Percentiles rank a stretch among this genome's conserved stretches.
Evolutionary conservation across 1,284 basidiomycete species (phyloP).

Genomic region (Tilletia indica): DNA sequence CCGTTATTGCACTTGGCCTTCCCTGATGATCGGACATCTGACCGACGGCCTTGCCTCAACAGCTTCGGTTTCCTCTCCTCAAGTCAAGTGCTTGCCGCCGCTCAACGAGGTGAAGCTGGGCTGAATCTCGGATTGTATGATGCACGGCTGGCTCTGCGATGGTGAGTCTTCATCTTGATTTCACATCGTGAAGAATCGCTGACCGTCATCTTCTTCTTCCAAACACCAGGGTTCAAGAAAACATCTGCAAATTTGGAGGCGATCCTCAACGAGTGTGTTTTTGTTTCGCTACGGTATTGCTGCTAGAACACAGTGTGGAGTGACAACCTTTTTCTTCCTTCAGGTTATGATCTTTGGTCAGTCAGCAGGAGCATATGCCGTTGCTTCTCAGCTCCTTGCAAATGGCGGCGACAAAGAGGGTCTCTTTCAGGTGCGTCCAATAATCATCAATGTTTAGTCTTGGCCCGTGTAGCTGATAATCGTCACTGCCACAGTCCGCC

Average conservation of each 20-base stretch:
- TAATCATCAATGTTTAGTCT: background rate
- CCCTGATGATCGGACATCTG: background rate
- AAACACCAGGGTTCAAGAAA: background rate
- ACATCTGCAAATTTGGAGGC: slow-evolving; percentile 10
- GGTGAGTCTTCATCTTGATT: background rate
- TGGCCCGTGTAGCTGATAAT: background rate
- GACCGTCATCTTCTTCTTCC: background rate
- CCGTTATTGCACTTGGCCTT: background rate
- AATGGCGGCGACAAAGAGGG: slow-evolving; percentile 8
- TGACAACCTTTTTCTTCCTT: background rate
- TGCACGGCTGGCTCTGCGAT: slow-evolving; percentile 3
- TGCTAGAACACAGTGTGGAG: background rate
- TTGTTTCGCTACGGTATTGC: background rate
- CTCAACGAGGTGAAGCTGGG: background rate
- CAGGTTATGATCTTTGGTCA: slow-evolving; percentile 15
- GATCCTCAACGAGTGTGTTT: background rate
- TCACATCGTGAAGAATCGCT: background rate
- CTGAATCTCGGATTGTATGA: slow-evolving; percentile 10
- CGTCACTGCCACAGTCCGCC: background rate
- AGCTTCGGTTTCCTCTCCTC: slow-evolving; percentile 14
- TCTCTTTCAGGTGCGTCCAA: background rate
- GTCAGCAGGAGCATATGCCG: slow-evolving; percentile 12
- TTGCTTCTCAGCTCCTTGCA: background rate
- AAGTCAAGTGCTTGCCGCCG: background rate
- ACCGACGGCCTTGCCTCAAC: background rate